phyloP scores from a whole-genome alignment of 305 asterid genomes.

The Fraxinus angustifolia region DNA sequence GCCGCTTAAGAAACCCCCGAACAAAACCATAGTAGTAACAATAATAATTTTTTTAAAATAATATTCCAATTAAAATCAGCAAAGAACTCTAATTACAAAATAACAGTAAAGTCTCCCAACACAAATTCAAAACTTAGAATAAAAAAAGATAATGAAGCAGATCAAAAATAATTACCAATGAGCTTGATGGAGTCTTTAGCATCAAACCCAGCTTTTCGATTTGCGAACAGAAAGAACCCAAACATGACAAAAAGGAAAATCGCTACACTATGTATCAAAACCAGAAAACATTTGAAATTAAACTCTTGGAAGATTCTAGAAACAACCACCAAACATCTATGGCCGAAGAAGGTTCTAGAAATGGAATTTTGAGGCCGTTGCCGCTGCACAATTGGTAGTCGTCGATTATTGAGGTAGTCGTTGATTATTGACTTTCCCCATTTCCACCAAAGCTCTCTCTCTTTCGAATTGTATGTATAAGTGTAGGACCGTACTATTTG shows the following conservation, averaged over 20 bases:
- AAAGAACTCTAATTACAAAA: background rate
- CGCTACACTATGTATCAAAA: slow-evolving; percentile 31
- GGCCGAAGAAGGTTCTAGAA: slow-evolving; percentile 23
- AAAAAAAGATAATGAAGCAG: background rate
- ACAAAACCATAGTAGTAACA: background rate
- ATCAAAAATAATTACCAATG: slow-evolving; percentile 22
- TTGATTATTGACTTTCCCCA: slow-evolving; percentile 38
- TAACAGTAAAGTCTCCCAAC: background rate
- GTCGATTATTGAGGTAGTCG: slow-evolving; percentile 26
- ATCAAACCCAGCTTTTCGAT: slow-evolving; percentile 29
- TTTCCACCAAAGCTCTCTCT: slow-evolving; percentile 40
- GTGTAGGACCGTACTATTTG: no score
- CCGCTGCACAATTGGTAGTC: slow-evolving; percentile 33
- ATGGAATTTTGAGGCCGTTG: slow-evolving; percentile 17
- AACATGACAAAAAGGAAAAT: slow-evolving; percentile 28
- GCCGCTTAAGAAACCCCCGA: background rate
- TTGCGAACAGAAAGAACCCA: slow-evolving; percentile 31
- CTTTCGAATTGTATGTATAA: background rate
- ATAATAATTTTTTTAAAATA: background rate
- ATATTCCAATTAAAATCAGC: background rate
- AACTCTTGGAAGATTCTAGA: slow-evolving; percentile 22
- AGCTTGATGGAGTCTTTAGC: slow-evolving; percentile 30
- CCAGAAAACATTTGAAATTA: slow-evolving; percentile 36
- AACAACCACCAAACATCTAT: slow-evolving; percentile 26
- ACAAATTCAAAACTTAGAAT: background rate